Base-by-base conservation (phyloP, 2,329 filamentous ascomycete species). In the Cladosporium sp. region DNA sequence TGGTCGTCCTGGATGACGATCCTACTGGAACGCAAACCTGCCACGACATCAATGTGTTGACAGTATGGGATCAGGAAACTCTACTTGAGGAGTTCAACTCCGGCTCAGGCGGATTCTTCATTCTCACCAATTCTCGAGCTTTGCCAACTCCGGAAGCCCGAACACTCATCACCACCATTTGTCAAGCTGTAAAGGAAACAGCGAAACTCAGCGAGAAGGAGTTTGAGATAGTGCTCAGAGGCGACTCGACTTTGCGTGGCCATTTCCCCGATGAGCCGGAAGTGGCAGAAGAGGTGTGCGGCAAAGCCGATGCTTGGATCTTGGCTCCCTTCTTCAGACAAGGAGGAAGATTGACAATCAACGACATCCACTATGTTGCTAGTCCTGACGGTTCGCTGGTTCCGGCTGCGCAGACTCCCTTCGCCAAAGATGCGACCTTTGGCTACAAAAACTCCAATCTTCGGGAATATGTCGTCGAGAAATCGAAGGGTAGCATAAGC, bases 21-120 rank as follows among this genome's bases (percentile, higher is more conserved):
- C 50, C 42, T 19, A 82, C 79, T 0, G 78, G 79, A n/a, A 82
- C 79, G 0, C 79, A 82, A 58, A 82, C 80, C n/a, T 81, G 79
- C 62, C 77, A 82, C 61, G 73, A 77, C 56, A 75, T 83, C 53
- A 64, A 70, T 43, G 77, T 82, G 1, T 68, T 83, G 17, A 79
- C 77, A 0, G 73, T 76, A 4, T 82, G 78, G 78, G 73, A 77
- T 51, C 56, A 70, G 5, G 56, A 64, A 1, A 73, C 70, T 0
- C 67, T 81, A 2, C 64, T 62, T 2, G 54, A 60, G 7, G 76
- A 80, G 57, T 75, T 82, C 54, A 61, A 60, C 3, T 62, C 62
- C 27, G 68, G 64, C 5, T 43, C 41, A 1, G 24, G 15, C n/a
- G 80, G 79, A 15, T 82, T 83, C 70, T 82, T 83, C 66, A 80